phyloP scores from a whole-genome alignment of 2,329 filamentous ascomycete species.

The Curvularia lunata region DNA sequence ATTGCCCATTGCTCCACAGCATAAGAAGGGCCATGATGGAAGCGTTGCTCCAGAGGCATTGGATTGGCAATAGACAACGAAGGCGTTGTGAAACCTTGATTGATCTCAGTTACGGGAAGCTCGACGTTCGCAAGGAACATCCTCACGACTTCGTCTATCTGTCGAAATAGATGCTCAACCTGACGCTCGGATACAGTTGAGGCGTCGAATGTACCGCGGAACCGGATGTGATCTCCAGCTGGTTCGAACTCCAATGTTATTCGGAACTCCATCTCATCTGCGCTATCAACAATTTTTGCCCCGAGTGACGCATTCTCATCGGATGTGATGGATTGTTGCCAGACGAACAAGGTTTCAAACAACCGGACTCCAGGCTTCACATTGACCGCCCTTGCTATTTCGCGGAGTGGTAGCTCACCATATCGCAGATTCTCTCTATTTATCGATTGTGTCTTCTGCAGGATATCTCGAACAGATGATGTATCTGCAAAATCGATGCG shows the following conservation, averaged over 20 bases:
- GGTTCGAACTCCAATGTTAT: conserved; percentile 80
- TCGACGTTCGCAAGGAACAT: conserved; percentile 52
- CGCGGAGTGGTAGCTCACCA: conserved; percentile 66
- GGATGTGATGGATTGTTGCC: conserved; percentile 73
- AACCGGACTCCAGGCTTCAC: conserved; percentile 63
- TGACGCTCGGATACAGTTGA: conserved; percentile 62
- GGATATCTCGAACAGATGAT: conserved; percentile 63
- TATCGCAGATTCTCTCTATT: conserved; percentile 72
- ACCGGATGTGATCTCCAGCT: conserved; percentile 51
- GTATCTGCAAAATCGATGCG: conserved; percentile 65
- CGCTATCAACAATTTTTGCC: conserved; percentile 64
- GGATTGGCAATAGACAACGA: conserved; percentile 53
- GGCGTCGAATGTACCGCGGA: conserved; percentile 63
- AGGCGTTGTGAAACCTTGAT: conserved; percentile 27
- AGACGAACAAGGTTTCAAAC: conserved; percentile 82
- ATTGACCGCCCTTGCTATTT: conserved; percentile 69
- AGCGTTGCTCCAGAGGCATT: conserved; percentile 30
- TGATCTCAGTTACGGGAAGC: conserved; percentile 37
- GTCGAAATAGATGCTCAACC: conserved; percentile 62
- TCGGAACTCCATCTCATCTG: conserved; percentile 77
- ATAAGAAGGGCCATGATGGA: conserved; percentile 39
- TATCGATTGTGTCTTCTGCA: conserved; percentile 67
- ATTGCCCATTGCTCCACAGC: conserved; percentile 63
- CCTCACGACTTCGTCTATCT: conserved; percentile 64
- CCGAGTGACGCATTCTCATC: conserved; percentile 35